Evolutionary conservation across 2,329 filamentous ascomycete species (phyloP).

Genomic region (Esteya vermicola): DNA sequence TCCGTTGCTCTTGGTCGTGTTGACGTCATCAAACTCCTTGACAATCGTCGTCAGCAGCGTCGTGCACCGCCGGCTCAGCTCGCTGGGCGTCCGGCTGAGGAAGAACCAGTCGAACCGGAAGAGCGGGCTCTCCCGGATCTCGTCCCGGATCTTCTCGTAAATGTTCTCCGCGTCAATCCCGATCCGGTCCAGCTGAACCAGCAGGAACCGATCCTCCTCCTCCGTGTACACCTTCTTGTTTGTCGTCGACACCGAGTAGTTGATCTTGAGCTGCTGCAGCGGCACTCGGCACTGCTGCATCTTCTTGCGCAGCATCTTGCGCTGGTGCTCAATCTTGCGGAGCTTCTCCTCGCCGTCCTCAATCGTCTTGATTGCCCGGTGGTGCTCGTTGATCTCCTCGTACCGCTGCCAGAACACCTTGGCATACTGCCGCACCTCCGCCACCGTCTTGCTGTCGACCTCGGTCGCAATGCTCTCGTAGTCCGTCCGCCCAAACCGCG

Average conservation of each 20-base stretch:
- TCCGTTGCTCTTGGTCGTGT: constrained; percentile 25
- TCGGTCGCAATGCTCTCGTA: constrained; percentile 77
- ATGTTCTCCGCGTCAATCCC: constrained; percentile 84
- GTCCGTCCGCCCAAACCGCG: constrained; percentile 77
- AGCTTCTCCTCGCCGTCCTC: constrained; percentile 86
- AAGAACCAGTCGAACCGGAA: constrained; percentile 99
- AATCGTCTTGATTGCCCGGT: constrained; percentile 77
- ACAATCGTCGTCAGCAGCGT: constrained; percentile 90
- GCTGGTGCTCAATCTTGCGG: constrained; percentile 79
- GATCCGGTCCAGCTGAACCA: constrained; percentile 84
- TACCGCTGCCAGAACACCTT: constrained; percentile 96
- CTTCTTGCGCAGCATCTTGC: constrained; percentile 88
- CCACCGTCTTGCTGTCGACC: constrained; percentile 74
- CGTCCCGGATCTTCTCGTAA: constrained; percentile 91
- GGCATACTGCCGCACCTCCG: constrained; percentile 81
- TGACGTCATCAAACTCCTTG: constrained; percentile 73
- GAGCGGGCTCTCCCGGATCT: constrained; percentile 84
- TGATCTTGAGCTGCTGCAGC: constrained; percentile 94
- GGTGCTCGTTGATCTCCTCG: constrained; percentile 76
- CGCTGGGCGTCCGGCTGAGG: constrained; percentile 80
- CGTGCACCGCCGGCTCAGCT: constrained; percentile 83
- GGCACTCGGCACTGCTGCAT: constrained; percentile 94
- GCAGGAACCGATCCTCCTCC: constrained; percentile 88
- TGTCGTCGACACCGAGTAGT: constrained; percentile 95
- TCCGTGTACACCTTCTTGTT: constrained; percentile 99